Evolutionary conservation across 2,329 filamentous ascomycete species (phyloP).

Genomic region (Pezicula carpinea): DNA sequence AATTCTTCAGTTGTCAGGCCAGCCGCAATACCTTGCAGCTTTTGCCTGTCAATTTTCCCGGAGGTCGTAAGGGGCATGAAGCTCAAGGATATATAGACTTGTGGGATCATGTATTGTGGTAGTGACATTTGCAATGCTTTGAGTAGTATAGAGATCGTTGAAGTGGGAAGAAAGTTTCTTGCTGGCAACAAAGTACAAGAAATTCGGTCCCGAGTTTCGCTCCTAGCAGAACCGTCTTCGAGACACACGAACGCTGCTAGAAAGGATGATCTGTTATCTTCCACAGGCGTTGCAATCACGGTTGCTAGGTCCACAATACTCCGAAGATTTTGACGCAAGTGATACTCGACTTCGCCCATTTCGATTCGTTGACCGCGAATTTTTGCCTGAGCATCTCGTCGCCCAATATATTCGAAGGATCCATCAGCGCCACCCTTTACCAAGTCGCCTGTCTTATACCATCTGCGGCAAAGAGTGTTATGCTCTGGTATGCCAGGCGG

Average conservation of each 20-base stretch:
- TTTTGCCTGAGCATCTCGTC: slow-evolving; percentile 60
- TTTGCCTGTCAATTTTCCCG: not conserved
- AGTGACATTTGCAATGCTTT: slow-evolving; percentile 3
- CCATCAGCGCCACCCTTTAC: slow-evolving; percentile 48
- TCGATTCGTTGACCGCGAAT: slow-evolving; percentile 8
- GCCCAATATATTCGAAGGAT: slow-evolving; percentile 49
- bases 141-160: not conserved
- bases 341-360: slow-evolving; percentile 6
- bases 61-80: not conserved
- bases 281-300: not conserved
- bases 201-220: not conserved
- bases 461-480: too few relatives aligned
- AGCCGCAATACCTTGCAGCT: not conserved
- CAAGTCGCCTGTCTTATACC: slow-evolving; percentile 52
- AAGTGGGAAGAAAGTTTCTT: not conserved
- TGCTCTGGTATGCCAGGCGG: too few relatives aligned
- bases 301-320: not conserved
- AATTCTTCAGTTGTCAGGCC: not conserved
- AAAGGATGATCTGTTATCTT: not conserved
- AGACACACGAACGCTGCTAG: not conserved
- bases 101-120: slow-evolving; percentile 4
- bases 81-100: not conserved
- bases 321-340: not conserved
- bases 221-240: not conserved
- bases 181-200: not conserved